Percentiles rank a stretch among this genome's conserved stretches.
Evolutionary conservation across 2,329 filamentous ascomycete genomes (phyloP).

Genomic region (Neonectria punicea): DNA sequence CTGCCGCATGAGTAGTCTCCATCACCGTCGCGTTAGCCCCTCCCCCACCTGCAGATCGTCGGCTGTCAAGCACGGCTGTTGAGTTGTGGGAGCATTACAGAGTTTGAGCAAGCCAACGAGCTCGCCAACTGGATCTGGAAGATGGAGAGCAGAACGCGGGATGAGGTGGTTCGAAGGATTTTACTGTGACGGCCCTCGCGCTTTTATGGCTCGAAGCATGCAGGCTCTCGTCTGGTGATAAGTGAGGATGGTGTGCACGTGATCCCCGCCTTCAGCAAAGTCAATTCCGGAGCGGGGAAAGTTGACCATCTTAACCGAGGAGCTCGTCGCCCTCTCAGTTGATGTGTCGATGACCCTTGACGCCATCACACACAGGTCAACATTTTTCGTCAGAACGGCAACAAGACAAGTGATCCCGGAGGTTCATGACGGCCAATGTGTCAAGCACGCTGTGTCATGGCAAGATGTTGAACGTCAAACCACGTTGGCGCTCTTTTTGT

Average conservation of each 20-base stretch:
- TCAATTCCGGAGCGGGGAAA: neutral
- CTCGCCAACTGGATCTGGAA: neutral
- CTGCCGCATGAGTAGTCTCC: constrained; percentile 30
- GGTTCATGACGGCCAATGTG: neutral
- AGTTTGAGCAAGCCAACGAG: neutral
- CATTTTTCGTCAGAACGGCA: too few relatives aligned
- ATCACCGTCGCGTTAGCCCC: constrained; percentile 33
- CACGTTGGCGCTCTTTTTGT: neutral
- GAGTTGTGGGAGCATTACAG: constrained; percentile 23
- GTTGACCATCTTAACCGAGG: neutral
- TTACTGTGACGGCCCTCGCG: neutral
- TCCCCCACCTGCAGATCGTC: constrained; percentile 41
- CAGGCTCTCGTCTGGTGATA: neutral
- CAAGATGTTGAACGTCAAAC: neutral
- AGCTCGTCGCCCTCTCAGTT: neutral
- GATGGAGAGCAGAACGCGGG: neutral
- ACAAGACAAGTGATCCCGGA: neutral
- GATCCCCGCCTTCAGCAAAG: neutral
- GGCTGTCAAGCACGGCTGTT: constrained; percentile 43
- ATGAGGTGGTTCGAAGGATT: neutral
- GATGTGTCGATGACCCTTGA: too few relatives aligned
- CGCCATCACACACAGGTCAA: neutral
- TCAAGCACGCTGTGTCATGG: neutral
- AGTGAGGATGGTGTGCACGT: neutral
- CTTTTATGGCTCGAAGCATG: neutral